Conservation (phyloP, 2,329 filamentous ascomycete species). For the Arthrobotrys entomopaga region DNA sequence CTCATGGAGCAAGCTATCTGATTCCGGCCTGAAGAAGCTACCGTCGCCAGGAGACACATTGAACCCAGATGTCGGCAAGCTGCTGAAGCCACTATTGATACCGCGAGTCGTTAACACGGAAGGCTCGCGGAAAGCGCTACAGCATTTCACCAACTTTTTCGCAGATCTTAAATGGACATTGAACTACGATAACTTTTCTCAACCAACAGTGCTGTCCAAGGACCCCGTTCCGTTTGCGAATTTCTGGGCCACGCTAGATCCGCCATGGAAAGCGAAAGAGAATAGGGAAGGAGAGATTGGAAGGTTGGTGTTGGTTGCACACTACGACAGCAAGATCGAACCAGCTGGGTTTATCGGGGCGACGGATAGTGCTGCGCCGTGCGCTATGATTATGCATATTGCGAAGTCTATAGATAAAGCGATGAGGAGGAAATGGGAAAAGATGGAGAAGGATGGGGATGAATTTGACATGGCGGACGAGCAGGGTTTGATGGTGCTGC, state of each 20-base stretch:
- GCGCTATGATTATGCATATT: slow-evolving; percentile 89
- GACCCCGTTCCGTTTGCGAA: slow-evolving; percentile 83
- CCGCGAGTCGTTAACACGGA: slow-evolving; percentile 88
- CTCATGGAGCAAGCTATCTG: slow-evolving; percentile 68
- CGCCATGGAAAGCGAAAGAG: slow-evolving; percentile 73
- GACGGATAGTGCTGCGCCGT: slow-evolving; percentile 91
- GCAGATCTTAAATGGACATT: slow-evolving; percentile 78
- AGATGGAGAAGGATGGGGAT: slow-evolving; percentile 67
- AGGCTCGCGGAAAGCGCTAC: slow-evolving; percentile 76
- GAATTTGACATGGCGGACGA: slow-evolving; percentile 73
- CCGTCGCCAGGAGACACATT: slow-evolving; percentile 76
- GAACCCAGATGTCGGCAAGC: slow-evolving; percentile 76
- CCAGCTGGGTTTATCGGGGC: slow-evolving; percentile 92
- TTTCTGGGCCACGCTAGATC: slow-evolving; percentile 85
- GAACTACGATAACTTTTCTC: slow-evolving; percentile 88
- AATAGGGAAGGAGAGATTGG: slow-evolving; percentile 75
- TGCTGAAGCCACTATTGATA: slow-evolving; percentile 86
- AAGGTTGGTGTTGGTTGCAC: slow-evolving; percentile 85
- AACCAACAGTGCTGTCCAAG: slow-evolving; percentile 81
- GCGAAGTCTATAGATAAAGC: slow-evolving; percentile 82
- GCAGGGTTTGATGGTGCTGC: slow-evolving; percentile 84
- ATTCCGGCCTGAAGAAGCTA: slow-evolving; percentile 76
- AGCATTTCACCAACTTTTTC: slow-evolving; percentile 89
- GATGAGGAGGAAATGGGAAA: slow-evolving; percentile 82
- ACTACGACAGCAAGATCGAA: slow-evolving; percentile 86